These are phyloP conservation scores for Kregervanrija fluxuum DNA, from an alignment of 805 yeast species.

Conservation along the genomic window DNA sequence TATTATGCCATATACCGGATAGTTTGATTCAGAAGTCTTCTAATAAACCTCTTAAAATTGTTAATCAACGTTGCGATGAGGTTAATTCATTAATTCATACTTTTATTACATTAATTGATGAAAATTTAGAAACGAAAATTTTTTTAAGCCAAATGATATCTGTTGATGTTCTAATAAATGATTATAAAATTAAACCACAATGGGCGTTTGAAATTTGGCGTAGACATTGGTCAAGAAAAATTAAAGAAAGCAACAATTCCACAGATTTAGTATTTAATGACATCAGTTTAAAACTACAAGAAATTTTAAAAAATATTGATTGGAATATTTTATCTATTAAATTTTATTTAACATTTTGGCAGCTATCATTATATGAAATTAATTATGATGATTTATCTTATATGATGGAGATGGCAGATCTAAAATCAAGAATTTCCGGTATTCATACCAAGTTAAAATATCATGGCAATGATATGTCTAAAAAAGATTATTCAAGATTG, in stretches of 20 bases:
- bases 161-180: conserved; percentile 32
- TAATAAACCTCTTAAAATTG: conserved; percentile 54
- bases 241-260: conserved; percentile 16
- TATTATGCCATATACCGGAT: conserved; percentile 45
- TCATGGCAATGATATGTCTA: conserved; percentile 21
- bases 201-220: conserved; percentile 85
- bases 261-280: conserved; percentile 8
- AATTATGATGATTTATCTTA: conserved; percentile 47
- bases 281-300: conserved; percentile 12
- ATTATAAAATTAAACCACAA: conserved; percentile 40
- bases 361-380: conserved; percentile 62
- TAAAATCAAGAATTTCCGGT: conserved; percentile 30
- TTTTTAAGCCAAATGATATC: conserved; percentile 33
- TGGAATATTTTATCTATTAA: conserved; percentile 28
- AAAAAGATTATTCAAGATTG: conserved; percentile 19
- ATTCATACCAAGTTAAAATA: conserved; percentile 30
- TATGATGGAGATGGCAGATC: conserved; percentile 34
- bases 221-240: conserved; percentile 26
- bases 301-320: conserved; percentile 12
- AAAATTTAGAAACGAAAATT: conserved; percentile 33
- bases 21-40: conserved; percentile 27
- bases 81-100: conserved; percentile 59
- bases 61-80: conserved; percentile 70
- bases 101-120: conserved; percentile 49
- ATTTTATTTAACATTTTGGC: conserved; percentile 67